A percentile compares a stretch with the other conserved stretches of the same genome.
These are phyloP conservation scores for Acanthamoeba triangularis DNA, from an alignment of 208 protist genomes.

Conservation along the genomic window DNA sequence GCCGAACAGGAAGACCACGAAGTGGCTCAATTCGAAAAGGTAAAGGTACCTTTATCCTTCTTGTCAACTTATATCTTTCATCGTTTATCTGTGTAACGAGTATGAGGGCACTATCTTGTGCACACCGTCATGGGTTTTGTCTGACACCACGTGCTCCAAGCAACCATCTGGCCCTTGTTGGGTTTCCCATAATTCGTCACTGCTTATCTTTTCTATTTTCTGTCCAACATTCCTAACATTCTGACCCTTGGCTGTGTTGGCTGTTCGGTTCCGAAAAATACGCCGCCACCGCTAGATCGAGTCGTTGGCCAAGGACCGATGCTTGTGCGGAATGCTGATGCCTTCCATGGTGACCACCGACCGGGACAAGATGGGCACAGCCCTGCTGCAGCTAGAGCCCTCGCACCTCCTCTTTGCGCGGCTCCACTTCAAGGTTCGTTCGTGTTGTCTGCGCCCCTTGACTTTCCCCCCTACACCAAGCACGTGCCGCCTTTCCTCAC, in stretches of 20 bases:
- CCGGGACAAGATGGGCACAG: conserved; percentile 46
- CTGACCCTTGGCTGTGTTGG: too few relatives aligned
- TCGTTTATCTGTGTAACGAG: too few relatives aligned
- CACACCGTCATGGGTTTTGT: too few relatives aligned
- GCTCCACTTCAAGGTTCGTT: conserved; percentile 49
- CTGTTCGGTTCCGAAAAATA: too few relatives aligned
- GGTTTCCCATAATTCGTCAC: too few relatives aligned
- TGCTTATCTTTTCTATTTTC: too few relatives aligned
- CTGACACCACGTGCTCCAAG: too few relatives aligned
- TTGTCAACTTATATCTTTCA: background rate
- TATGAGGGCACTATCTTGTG: too few relatives aligned
- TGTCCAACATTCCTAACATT: too few relatives aligned
- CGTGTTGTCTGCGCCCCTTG: background rate
- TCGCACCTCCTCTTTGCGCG: conserved; percentile 17
- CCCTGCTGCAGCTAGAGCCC: conserved; percentile 38
- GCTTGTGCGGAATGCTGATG: conserved; percentile 41
- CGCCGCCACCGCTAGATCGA: background rate
- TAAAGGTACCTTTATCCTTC: too few relatives aligned
- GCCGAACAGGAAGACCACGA: background rate
- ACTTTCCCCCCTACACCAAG: background rate
- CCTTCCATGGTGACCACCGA: conserved; percentile 48
- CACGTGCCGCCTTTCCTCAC: background rate
- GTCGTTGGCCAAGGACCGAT: background rate
- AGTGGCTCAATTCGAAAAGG: background rate
- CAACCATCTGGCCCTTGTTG: too few relatives aligned